Base-by-base conservation (phyloP, 2,329 filamentous ascomycete species). In the Xylariomycetidae sp. region DNA sequence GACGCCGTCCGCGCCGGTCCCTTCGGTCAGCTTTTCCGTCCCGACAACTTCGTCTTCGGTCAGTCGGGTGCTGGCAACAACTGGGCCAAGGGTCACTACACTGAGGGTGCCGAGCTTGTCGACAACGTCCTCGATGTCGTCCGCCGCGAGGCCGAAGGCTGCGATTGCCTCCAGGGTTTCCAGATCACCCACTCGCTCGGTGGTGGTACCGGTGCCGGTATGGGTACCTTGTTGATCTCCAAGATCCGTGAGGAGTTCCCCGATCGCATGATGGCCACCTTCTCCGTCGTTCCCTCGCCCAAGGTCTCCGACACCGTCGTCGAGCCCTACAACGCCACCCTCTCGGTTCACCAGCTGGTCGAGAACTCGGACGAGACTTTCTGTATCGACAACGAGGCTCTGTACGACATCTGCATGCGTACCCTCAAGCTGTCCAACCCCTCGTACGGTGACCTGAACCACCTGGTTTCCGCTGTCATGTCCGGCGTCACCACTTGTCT, bases 51-150 rank as follows among this genome's bases (percentile, higher is more conserved):
- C 72, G 88, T 96, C 63, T 96, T 96, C 68, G 92, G 92, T 57
- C 92, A 96, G 76, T 96, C 92, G 57, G 90, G 92, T 79, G 92
- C 92, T 66, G 92, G 92, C 72, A 98, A 98, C 87, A 96, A 96
- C 82, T 98, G 92, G 92, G 92, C 92, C 69, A 98, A 96, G 83
- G 92, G 92, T 73, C 92, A 98, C 68, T 98, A 98, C 80, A 98
- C 92, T 49, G 92, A 98, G 76, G 92, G 92, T 80, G 92, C 92
- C 54, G 92, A 98, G 75, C 80, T 96, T 47, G 92, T 98, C 53
- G 92, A 98, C 75, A 79, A 95, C 61, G 92, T 98, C 53, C 81
- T 98, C 54, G 92, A 96, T 64, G 92, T 98, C 50, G 90, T 98
- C 62, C 92, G 92, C 64, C 90, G 92, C 59, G 92, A 98, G 78